phyloP scores from a whole-genome alignment of 768 basidiomycete genomes.

The Xerocomellus amylosporus region DNA sequence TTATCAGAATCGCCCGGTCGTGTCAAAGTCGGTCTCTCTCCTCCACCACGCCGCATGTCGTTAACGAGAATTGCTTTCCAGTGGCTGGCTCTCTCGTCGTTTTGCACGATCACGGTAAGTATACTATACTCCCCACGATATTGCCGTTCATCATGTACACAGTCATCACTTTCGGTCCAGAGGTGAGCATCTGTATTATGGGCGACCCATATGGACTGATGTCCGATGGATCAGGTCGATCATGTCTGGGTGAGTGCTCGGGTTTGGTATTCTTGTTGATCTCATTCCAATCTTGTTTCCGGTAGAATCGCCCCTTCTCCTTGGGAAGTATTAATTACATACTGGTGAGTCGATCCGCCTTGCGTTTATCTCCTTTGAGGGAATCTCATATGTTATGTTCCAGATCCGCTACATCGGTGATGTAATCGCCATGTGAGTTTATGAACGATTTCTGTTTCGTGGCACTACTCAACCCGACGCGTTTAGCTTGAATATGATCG shows the following conservation, averaged over 20 bases:
- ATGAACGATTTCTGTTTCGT: background rate
- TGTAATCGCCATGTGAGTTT: constrained; percentile 16
- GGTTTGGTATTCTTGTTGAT: background rate
- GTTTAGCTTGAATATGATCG: constrained; percentile 12
- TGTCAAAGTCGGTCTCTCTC: constrained; percentile 12
- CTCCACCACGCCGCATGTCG: too few species aligned
- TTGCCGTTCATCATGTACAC: background rate
- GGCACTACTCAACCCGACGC: background rate
- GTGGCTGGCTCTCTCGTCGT: constrained; percentile 6
- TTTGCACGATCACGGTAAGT: constrained; percentile 22
- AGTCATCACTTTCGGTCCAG: constrained; percentile 17
- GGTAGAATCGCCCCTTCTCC: constrained; percentile 1
- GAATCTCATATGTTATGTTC: too few species aligned
- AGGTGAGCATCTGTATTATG: constrained; percentile 5
- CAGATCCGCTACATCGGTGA: constrained; percentile 29
- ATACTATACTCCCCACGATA: background rate
- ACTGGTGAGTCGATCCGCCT: constrained; percentile 13
- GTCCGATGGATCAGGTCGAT: constrained; percentile 5
- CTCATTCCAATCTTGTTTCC: background rate
- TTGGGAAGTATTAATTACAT: constrained; percentile 23
- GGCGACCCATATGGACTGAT: background rate
- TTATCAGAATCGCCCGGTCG: constrained; percentile 2
- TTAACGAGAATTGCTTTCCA: constrained; percentile 1
- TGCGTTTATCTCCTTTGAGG: background rate
- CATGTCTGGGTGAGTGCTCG: constrained; percentile 23